Conservation (phyloP, 1,284 basidiomycete species). For the Sphagnurus paluster region DNA sequence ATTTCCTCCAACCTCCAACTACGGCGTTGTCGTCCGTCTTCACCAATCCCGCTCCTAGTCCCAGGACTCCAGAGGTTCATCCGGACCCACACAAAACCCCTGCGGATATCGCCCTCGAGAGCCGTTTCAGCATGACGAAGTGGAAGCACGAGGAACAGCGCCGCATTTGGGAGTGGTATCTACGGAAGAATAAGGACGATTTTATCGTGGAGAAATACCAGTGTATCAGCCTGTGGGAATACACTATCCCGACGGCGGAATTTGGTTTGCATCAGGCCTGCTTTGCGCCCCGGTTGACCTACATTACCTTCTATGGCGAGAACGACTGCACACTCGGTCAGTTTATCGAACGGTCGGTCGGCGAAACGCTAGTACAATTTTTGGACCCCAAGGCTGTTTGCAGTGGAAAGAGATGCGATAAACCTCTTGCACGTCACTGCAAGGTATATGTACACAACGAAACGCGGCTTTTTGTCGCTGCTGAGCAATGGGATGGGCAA, state of each 20-base stretch:
- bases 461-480: conserved; percentile 79
- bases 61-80: conserved; percentile 36
- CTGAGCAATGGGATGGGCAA: conserved; percentile 84
- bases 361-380: conserved; percentile 69
- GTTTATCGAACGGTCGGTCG: conserved; percentile 82
- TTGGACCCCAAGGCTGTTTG: conserved; percentile 77
- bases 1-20: conserved; percentile 25
- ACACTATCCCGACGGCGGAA: conserved; percentile 71
- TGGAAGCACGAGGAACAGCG: conserved; percentile 84
- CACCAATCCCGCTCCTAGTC: conserved; percentile 11
- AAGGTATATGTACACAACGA: conserved; percentile 90
- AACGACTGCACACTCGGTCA: conserved; percentile 93
- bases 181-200: conserved; percentile 78
- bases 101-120: conserved; percentile 69
- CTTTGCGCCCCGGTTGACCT: conserved; percentile 66
- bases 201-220: conserved; percentile 94
- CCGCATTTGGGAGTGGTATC: conserved; percentile 91
- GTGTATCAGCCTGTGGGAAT: conserved; percentile 77
- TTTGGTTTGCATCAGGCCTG: conserved; percentile 66
- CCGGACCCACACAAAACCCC: conserved; percentile 48
- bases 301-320: conserved; percentile 89
- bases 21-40: conserved; percentile 17
- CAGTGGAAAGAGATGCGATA: conserved; percentile 80
- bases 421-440: conserved; percentile 83
- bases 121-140: conserved; percentile 68